Conservation (phyloP, 2,329 filamentous ascomycete species). For the Clonostachys solani region DNA sequence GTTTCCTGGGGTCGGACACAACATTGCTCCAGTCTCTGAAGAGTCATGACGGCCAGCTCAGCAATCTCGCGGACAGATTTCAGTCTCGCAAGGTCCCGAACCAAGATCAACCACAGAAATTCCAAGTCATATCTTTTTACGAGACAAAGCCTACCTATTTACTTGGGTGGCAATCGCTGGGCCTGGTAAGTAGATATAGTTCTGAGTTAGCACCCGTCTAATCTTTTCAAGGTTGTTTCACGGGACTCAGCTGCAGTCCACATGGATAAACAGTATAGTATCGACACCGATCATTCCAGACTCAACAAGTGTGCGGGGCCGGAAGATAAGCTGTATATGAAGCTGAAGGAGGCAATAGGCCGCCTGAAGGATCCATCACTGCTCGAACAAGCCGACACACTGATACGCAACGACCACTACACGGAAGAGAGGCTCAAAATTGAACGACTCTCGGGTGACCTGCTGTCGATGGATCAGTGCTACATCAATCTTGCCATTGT, state of each 20-base stretch:
- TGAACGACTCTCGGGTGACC: conserved; percentile 25
- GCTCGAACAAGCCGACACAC: conserved; percentile 10
- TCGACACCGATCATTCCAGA: conserved; percentile 10
- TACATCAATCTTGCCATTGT: conserved; percentile 34
- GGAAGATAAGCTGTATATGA: conserved; percentile 4
- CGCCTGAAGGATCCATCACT: conserved; percentile 9
- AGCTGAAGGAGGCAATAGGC: conserved; percentile 5
- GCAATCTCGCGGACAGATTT: conserved; percentile 1
- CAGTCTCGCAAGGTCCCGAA: not conserved
- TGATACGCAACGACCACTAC: conserved; percentile 15
- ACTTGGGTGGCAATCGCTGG: conserved; percentile 4
- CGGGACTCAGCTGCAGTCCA: conserved; percentile 4
- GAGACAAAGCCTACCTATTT: conserved; percentile 9
- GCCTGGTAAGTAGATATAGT: conserved; percentile 3
- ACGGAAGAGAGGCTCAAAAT: conserved; percentile 17
- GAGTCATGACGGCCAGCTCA: conserved; percentile 2
- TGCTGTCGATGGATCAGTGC: conserved; percentile 24
- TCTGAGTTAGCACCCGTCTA: not conserved
- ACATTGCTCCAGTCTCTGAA: conserved; percentile 4
- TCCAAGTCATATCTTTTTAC: conserved; percentile 7
- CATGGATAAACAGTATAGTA: too few species aligned
- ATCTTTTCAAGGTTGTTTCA: conserved; percentile 4
- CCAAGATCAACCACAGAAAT: not conserved
- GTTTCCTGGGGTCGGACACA: conserved; percentile 7
- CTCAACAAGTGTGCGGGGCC: conserved; percentile 8